Base-by-base conservation (phyloP, 2,329 filamentous ascomycete species). In the Bipolaris sorokiniana region DNA sequence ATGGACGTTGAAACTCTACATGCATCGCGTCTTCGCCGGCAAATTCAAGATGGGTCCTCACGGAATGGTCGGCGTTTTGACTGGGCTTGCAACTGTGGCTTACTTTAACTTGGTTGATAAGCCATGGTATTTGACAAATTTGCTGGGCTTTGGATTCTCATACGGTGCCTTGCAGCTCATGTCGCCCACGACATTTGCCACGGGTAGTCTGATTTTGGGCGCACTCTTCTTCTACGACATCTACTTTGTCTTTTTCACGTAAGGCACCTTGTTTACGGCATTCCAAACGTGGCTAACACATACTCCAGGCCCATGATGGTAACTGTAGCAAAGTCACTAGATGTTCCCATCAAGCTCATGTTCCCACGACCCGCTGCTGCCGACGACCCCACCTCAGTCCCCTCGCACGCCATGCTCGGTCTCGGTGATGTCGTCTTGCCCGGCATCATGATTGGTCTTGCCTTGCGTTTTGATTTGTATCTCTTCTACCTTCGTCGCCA, bases 141-240 rank as follows among this genome's bases (percentile, higher is more conserved):
- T 96, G 34, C 84, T 97, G 68, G 93, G 91, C 0, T 91, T 94
- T 65, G 90, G 89, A 5, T 92, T 97, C 78, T 93, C 89, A 64
- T 97, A 98, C 70, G 85, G 86, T 7, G 87, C 90, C 3, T 83
- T 97, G 53, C 86, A 94, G 67, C 79, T 96, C 51, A 86, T 98
- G 80, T 96, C 92, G 1, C 92, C 93, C 0, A 96, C 92, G 0
- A 94, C 91, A 0, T 96, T 97, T 71, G 79, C 84, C 52, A 97
- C 91, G 0, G 92, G 92, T 0, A 90, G 89, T 6, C 76, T 93
- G 41, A 87, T 98, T 9, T 81, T 98, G 1, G 79, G 82, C 9
- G 91, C 89, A 0, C 81, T 98, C 1, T 98, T 98, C 79, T 86
- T 96, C 70, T 99, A 99, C 71, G 94, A 99, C 73, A 94, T 99